Evolutionary conservation across 352 stramenopile species (phyloP), one percentile per base, ranked within the genome.

Genomic region (Globisporangium solare): DNA sequence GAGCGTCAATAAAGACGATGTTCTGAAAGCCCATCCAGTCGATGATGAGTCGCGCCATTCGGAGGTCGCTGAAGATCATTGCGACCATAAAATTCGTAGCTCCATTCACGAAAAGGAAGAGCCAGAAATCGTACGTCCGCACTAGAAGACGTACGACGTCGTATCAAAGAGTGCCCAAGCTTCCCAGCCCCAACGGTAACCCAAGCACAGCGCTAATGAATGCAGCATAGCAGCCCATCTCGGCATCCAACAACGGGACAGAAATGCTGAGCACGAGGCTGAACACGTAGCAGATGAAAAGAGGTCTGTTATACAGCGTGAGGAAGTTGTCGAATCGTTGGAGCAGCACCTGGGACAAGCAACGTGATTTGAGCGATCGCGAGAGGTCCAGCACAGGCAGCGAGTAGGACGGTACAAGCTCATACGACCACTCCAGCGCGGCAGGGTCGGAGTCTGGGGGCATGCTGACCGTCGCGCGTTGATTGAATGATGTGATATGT

Each of bases 101-200:
- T 13, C 51, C 61, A 15, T 65, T 64, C 11, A 73, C 63, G 22
- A 58, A 52, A 41, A 62, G 58, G 41, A 75, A 77, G 51, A 74
- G 78, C 68, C 63, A 77, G 42, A 78, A 73, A 24, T 80, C 69
- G 46, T 77, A 80, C 1, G 66, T 77, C 22, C 56, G 53, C 8
- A 56, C 37, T 14, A 78, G 47, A 2, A 74, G 13, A 22, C 63
- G 54, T 10, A 76, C 67, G 10, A 81, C 63, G 22, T 76, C 69
- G 51, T 67, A 81, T 22, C 71, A 54, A 27, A 81, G 27, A 1
- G 58, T 70, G 1, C 50, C 55, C 6, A 77, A 18, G 48, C 66
- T 74, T 3, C 59, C 69, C 3, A 74, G 47, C 6, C 56, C 58
- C n/a, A 74, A 22, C 1, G 66, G 66, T 2, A 76, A 35, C 32